Base-by-base conservation (phyloP, 345 rosid species). In the Euphorbia lathyris region DNA sequence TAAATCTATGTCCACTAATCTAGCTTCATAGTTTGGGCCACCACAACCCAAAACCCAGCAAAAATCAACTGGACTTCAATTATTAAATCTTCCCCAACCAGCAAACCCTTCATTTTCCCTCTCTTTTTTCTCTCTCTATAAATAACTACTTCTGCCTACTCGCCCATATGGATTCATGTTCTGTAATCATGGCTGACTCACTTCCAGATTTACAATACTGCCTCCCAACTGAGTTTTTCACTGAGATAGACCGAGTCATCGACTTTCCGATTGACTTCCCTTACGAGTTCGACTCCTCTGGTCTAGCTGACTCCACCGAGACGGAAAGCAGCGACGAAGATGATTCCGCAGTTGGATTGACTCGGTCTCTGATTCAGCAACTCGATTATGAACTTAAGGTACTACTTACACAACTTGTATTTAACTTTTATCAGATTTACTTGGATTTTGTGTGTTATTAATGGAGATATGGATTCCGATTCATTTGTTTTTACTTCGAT, bases 211-310 rank as follows among this genome's bases (percentile, higher is more conserved):
- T 36, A 16, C 32, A 66, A 3, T 45, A 20, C 14, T 38, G 64
- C 58, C 64, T 72, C 57, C 60, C 71, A 0, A 1, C 36, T 34
- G 51, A 50, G 60, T 70, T 55, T 42, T 47, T 50, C 56, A 14
- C 38, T 0, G 68, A 63, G 50, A 51, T 61, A 38, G 36, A 48
- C 13, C 27, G 12, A 14, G 16, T 34, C 58, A 74, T 62, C 16
- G 7, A 16, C 40, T 74, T 78, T 30, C 74, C 78, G 8, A 6
- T 72, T 19, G 81, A 78, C 75, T 73, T 78, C 22, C 81, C 78
- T 19, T 78, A 74, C 68, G 81, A 78, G 69, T 59, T 70, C 32
- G 77, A 78, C 71, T 64, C 77, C 4, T 51, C 65, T 26, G 38
- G 25, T 13, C 34, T 61, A 2, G 77, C 30, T 7, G 69, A 74